Percentiles rank a stretch among this genome's conserved stretches.
These are phyloP conservation scores for Leccinum boreale DNA, from an alignment of 768 basidiomycete genomes.

Conservation along the genomic window DNA sequence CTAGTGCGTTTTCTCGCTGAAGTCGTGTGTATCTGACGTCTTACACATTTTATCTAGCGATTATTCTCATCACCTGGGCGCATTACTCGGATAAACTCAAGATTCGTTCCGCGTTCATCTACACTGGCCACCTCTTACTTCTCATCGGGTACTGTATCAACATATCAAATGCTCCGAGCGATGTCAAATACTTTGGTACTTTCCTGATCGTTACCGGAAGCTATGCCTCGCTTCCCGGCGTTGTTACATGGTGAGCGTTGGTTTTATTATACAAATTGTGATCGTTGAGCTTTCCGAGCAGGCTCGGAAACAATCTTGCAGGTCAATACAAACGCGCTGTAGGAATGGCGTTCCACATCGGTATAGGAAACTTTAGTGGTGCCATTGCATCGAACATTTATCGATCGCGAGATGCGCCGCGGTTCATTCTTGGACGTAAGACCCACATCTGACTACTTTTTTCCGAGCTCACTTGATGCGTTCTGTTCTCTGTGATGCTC, in stretches of 20 bases:
- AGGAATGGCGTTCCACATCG: slow-evolving; percentile 57
- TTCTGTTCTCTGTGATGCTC: background rate
- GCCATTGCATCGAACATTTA: slow-evolving; percentile 65
- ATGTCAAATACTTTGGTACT: slow-evolving; percentile 70
- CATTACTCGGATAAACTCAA: slow-evolving; percentile 55
- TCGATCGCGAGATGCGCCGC: slow-evolving; percentile 44
- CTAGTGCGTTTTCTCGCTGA: slow-evolving; percentile 42
- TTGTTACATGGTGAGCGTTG: slow-evolving; percentile 51
- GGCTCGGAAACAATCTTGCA: slow-evolving; percentile 51
- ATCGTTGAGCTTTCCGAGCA: slow-evolving; percentile 19
- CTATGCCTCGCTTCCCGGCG: slow-evolving; percentile 54
- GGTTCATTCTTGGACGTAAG: background rate
- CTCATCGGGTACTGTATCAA: slow-evolving; percentile 64
- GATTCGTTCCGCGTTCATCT: slow-evolving; percentile 59
- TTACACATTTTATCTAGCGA: slow-evolving; percentile 37
- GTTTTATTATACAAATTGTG: slow-evolving; percentile 12
- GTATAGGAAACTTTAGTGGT: slow-evolving; percentile 60
- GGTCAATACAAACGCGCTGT: slow-evolving; percentile 71
- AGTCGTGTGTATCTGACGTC: background rate
- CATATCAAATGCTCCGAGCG: slow-evolving; percentile 48
- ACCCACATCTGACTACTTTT: background rate
- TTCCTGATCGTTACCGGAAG: slow-evolving; percentile 65
- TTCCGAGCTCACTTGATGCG: background rate
- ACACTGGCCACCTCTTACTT: slow-evolving; percentile 46
- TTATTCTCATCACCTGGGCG: slow-evolving; percentile 47